Conservation (phyloP, 106 monocot species). For the Xerophyta viscosa region DNA sequence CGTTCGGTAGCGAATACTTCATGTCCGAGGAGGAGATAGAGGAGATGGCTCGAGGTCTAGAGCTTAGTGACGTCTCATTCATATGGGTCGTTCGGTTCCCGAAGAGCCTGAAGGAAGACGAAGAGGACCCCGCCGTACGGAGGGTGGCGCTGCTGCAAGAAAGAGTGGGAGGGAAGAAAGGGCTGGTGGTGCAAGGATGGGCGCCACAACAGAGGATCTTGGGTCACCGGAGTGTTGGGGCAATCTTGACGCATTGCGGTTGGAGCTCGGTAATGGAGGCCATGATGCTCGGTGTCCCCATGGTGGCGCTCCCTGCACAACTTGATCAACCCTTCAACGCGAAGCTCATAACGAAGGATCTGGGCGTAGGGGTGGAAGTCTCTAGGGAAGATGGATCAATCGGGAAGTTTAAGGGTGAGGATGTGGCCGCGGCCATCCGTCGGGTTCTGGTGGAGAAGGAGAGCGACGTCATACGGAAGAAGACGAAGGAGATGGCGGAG, state of each 20-base stretch:
- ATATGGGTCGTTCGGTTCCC: slow-evolving; percentile 58
- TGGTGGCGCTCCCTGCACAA: slow-evolving; percentile 47
- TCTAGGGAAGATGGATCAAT: background rate
- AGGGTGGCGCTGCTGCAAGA: slow-evolving; percentile 5
- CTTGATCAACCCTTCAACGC: slow-evolving; percentile 57
- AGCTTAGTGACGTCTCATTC: slow-evolving; percentile 35
- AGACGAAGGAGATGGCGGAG: slow-evolving; percentile 2
- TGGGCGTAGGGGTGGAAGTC: slow-evolving; percentile 25
- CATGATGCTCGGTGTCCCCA: slow-evolving; percentile 32
- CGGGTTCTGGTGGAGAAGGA: background rate
- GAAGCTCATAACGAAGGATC: slow-evolving; percentile 23
- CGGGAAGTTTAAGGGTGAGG: background rate
- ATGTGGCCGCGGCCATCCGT: background rate
- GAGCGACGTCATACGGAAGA: background rate
- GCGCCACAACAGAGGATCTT: slow-evolving; percentile 54
- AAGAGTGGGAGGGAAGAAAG: slow-evolving; percentile 8
- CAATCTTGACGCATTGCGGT: slow-evolving; percentile 54
- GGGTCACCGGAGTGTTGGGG: slow-evolving; percentile 31
- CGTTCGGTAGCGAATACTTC: slow-evolving; percentile 77
- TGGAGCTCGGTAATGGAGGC: slow-evolving; percentile 59
- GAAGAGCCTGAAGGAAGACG: background rate
- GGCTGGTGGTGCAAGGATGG: slow-evolving; percentile 52
- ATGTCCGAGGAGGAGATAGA: slow-evolving; percentile 40
- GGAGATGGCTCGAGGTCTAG: slow-evolving; percentile 45
- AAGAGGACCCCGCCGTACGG: background rate